A percentile compares a stretch with the other conserved stretches of the same genome.
Evolutionary conservation across 345 rosid genomes (phyloP).

Genomic region (Trapa incisa): DNA sequence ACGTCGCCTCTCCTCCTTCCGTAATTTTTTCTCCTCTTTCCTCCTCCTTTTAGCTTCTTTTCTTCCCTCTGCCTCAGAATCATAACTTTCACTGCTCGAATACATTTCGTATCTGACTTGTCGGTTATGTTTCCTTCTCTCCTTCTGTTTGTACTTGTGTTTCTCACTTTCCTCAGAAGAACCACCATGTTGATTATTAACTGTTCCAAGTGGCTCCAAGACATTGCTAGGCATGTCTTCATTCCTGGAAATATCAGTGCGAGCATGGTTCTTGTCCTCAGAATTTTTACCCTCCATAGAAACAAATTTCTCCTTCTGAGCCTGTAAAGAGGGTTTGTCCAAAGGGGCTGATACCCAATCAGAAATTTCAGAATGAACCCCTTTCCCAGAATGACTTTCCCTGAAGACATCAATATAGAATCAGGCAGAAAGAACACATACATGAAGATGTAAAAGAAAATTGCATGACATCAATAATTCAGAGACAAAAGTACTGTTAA

Average conservation of each 20-base stretch:
- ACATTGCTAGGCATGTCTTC: conserved; percentile 17
- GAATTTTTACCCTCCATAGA: conserved; percentile 19
- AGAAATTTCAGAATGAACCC: conserved; percentile 17
- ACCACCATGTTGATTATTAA: conserved; percentile 28
- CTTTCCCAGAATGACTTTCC: conserved; percentile 32
- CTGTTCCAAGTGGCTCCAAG: conserved; percentile 24
- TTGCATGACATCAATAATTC: neutral
- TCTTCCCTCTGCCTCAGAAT: conserved; percentile 61
- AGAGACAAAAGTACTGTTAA: neutral
- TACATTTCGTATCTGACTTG: conserved; percentile 35
- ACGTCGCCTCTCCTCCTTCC: conserved; percentile 78
- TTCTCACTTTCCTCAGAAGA: conserved; percentile 40
- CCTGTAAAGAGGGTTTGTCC: conserved; percentile 20
- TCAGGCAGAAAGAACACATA: neutral
- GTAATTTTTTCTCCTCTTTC: conserved; percentile 69
- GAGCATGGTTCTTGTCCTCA: conserved; percentile 25
- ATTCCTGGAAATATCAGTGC: conserved; percentile 14
- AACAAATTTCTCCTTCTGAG: conserved; percentile 1
- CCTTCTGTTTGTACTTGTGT: conserved; percentile 29
- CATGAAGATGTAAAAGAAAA: conserved; percentile 4
- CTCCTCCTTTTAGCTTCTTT: conserved; percentile 79
- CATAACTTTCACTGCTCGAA: conserved; percentile 53
- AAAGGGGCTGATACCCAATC: conserved; percentile 33
- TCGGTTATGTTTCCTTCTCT: conserved; percentile 53
- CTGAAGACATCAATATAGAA: conserved; percentile 29